phyloP scores from a whole-genome alignment of 495 filamentous ascomycete genomes.

The Aspergillus bertholletiae region DNA sequence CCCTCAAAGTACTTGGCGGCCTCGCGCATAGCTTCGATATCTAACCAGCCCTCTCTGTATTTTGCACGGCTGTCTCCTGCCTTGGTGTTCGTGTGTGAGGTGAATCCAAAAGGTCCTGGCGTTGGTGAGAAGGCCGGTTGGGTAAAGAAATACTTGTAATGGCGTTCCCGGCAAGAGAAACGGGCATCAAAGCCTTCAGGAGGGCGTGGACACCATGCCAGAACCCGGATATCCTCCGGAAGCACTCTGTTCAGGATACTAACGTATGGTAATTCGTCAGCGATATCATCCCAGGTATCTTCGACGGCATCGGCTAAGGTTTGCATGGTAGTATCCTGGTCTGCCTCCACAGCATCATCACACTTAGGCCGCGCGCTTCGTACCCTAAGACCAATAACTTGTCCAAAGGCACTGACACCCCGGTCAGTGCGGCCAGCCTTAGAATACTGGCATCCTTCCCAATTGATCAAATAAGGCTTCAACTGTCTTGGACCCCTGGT shows the following conservation, averaged over 20 bases:
- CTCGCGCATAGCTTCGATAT: slow-evolving; percentile 80
- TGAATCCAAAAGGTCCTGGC: slow-evolving; percentile 32
- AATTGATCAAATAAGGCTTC: slow-evolving; percentile 55
- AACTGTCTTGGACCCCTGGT: slow-evolving; percentile 16
- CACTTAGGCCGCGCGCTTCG: slow-evolving; percentile 67
- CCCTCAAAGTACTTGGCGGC: slow-evolving; percentile 79
- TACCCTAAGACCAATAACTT: slow-evolving; percentile 81
- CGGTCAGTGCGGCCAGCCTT: slow-evolving; percentile 92
- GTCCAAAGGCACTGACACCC: slow-evolving; percentile 94
- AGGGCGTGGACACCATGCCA: slow-evolving; percentile 88
- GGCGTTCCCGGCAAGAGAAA: slow-evolving; percentile 86
- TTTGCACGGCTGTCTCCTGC: slow-evolving; percentile 19
- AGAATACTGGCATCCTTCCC: slow-evolving; percentile 79
- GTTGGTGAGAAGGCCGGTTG: slow-evolving; percentile 78
- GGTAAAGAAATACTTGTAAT: slow-evolving; percentile 96
- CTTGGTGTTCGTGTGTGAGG: slow-evolving; percentile 18
- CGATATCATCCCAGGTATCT: slow-evolving; percentile 64
- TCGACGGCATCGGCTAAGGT: slow-evolving; percentile 26
- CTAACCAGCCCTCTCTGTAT: slow-evolving; percentile 57
- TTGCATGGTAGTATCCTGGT: slow-evolving; percentile 13
- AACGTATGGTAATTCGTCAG: slow-evolving; percentile 80
- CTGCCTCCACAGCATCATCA: slow-evolving; percentile 8
- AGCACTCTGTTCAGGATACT: slow-evolving; percentile 80
- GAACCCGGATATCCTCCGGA: slow-evolving; percentile 80
- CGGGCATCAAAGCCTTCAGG: slow-evolving; percentile 80